Percentiles rank a stretch among this genome's conserved stretches.
Evolutionary conservation across 768 basidiomycete species (phyloP).

Genomic region (Mycena sanguinolenta): DNA sequence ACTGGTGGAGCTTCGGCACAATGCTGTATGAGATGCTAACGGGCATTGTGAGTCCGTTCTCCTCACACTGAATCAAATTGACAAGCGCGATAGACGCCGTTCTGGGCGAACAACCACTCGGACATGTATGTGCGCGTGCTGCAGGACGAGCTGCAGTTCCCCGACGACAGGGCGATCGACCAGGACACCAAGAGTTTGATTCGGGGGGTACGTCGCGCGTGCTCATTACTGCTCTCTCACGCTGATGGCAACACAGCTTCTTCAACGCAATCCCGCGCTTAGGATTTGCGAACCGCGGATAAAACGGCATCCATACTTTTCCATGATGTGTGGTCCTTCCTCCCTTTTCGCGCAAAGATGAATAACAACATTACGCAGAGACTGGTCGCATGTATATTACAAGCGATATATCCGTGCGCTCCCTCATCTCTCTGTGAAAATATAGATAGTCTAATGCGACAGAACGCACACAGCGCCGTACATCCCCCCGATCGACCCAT

Average conservation of each 20-base stretch:
- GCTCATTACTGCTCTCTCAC: conserved; percentile 8
- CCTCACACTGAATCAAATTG: conserved; percentile 25
- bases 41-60: conserved; percentile 79
- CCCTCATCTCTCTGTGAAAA: conserved; percentile 24
- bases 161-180: conserved; percentile 92
- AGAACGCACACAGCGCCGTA: conserved; percentile 75
- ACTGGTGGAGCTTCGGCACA: conserved; percentile 99
- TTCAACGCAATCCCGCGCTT: conserved; percentile 93
- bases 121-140: conserved; percentile 96
- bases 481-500: conserved; percentile 91
- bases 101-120: conserved; percentile 92
- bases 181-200: conserved; percentile 96
- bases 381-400: conserved; percentile 95
- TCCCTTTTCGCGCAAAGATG: conserved; percentile 27
- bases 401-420: conserved; percentile 92
- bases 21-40: conserved; percentile 98
- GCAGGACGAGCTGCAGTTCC: conserved; percentile 91
- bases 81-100: conserved; percentile 74
- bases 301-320: conserved; percentile 95
- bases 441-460: conserved; percentile 16
- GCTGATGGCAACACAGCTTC: conserved; percentile 65
- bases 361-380: conserved; percentile 58
- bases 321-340: conserved; percentile 79
- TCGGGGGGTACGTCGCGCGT: conserved; percentile 79
- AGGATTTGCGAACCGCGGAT: conserved; percentile 94